Conservation (phyloP, 495 filamentous ascomycete species). For the Chlorociboria aeruginascens region DNA sequence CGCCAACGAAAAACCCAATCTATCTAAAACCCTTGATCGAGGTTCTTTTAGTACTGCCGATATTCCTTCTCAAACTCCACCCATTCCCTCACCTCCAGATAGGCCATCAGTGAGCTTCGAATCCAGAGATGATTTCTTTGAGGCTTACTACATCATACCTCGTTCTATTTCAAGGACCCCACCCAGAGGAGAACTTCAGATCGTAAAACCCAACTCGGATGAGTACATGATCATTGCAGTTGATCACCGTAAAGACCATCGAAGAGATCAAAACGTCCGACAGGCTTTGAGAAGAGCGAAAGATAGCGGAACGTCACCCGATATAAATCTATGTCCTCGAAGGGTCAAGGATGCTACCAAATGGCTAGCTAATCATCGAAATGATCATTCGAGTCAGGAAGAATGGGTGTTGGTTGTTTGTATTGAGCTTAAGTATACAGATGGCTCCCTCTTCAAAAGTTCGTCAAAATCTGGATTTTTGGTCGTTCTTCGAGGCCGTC, state of each 20-base stretch:
- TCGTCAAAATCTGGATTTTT: neutral
- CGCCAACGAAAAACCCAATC: neutral
- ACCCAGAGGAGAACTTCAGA: neutral
- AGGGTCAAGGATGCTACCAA: neutral
- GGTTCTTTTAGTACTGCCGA: neutral
- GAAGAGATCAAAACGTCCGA: neutral
- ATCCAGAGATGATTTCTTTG: neutral
- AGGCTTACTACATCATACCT: neutral
- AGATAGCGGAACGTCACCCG: neutral
- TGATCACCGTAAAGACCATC: neutral
- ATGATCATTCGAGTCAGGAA: neutral
- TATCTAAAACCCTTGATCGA: neutral
- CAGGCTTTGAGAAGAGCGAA: neutral
- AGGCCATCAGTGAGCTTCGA: neutral
- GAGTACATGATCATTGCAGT: neutral
- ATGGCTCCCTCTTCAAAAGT: neutral
- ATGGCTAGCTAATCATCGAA: neutral
- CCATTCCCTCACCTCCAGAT: neutral
- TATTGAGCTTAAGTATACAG: neutral
- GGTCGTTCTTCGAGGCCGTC: neutral
- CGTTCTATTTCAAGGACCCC: neutral
- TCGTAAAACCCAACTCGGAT: neutral
- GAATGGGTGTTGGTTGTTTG: neutral
- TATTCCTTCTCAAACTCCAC: neutral
- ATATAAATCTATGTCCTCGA: neutral